A percentile compares a stretch with the other conserved stretches of the same genome.
These are phyloP conservation scores for Penicillium salamii DNA, from an alignment of 495 filamentous ascomycete genomes.

Conservation along the genomic window DNA sequence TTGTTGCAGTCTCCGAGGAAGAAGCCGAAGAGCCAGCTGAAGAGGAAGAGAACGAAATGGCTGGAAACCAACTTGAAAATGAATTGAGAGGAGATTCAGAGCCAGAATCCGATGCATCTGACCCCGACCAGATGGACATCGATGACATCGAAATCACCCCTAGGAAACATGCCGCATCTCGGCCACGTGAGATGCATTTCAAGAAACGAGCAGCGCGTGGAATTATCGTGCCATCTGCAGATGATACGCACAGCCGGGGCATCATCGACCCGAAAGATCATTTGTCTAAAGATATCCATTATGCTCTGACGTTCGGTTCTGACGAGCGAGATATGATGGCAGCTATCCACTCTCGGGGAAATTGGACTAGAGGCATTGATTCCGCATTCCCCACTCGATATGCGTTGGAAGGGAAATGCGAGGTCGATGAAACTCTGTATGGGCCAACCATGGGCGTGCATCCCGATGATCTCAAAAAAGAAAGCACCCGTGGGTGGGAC, in stretches of 20 bases:
- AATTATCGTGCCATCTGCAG: constrained; percentile 10
- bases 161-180: not conserved
- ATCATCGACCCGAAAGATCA: constrained; percentile 37
- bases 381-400: constrained; percentile 47
- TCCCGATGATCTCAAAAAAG: constrained; percentile 38
- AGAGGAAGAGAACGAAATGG: constrained; percentile 12
- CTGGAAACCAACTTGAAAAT: constrained; percentile 21
- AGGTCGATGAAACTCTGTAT: constrained; percentile 35
- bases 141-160: not conserved
- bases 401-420: constrained; percentile 25
- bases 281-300: constrained; percentile 38
- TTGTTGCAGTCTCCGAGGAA: constrained; percentile 25
- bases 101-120: constrained; percentile 13
- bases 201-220: constrained; percentile 23
- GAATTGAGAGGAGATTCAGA: constrained; percentile 14
- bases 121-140: constrained; percentile 12
- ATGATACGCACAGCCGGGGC: constrained; percentile 37
- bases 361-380: constrained; percentile 45
- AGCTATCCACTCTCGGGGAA: constrained; percentile 44
- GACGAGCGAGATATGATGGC: constrained; percentile 47
- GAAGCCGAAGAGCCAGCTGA: constrained; percentile 18
- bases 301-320: constrained; percentile 38
- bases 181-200: not conserved
- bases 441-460: constrained; percentile 38
- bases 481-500: constrained; percentile 49